These are phyloP conservation scores for Cladosporium sp. DNA, from an alignment of 2,329 filamentous ascomycete genomes.

Conservation along the genomic window DNA sequence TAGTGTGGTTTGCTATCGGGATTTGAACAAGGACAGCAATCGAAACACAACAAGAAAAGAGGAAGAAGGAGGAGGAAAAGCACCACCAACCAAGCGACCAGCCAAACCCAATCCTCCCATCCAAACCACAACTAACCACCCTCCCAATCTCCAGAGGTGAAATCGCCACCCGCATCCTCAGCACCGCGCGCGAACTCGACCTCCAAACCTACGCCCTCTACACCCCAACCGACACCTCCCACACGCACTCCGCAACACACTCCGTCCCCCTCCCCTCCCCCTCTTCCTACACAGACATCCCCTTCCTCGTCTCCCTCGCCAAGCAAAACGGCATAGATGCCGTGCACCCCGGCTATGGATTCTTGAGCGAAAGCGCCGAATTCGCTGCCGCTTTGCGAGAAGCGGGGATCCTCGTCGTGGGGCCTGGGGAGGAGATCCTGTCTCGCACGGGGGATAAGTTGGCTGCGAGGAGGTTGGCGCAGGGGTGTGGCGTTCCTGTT, in stretches of 20 bases:
- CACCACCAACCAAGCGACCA: background rate
- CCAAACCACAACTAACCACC: background rate
- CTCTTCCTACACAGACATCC: constrained; percentile 51
- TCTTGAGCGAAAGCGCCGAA: constrained; percentile 55
- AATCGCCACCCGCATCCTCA: constrained; percentile 59
- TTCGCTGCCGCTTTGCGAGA: constrained; percentile 49
- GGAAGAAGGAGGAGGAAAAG: background rate
- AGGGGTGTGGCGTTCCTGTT: constrained; percentile 49
- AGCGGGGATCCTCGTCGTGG: constrained; percentile 47
- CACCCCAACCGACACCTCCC: constrained; percentile 51
- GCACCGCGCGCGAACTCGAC: constrained; percentile 55
- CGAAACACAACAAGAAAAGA: too few species aligned
- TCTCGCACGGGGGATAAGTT: constrained; percentile 54
- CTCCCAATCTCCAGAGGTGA: constrained; percentile 50
- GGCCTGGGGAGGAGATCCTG: constrained; percentile 56
- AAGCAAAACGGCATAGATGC: constrained; percentile 51
- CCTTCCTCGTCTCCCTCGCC: constrained; percentile 44
- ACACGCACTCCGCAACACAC: constrained; percentile 50
- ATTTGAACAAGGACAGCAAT: too few species aligned
- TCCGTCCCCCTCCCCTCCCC: constrained; percentile 49
- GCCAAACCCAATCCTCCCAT: background rate
- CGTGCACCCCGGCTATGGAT: constrained; percentile 58
- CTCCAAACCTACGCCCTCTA: constrained; percentile 56
- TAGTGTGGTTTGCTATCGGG: too few species aligned
- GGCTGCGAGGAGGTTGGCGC: constrained; percentile 49